Evolutionary conservation across 1,284 basidiomycete species (phyloP), one percentile per base, ranked within the genome.

Genomic region (Trichosporon sp.): DNA sequence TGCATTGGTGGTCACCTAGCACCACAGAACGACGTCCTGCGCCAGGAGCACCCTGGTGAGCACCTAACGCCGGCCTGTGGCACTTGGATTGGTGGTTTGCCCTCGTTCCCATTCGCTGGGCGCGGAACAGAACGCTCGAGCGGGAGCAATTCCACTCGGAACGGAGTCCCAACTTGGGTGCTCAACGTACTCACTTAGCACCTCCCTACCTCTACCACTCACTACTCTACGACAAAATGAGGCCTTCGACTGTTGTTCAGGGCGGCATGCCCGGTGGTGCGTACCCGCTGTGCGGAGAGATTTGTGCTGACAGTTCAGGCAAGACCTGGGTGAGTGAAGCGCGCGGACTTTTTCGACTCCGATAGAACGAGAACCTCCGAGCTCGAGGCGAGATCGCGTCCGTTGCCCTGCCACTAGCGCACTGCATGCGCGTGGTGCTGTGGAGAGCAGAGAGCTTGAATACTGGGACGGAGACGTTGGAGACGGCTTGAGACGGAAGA

Each of bases 201-300:
- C 56, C 29, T 31, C 27, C 27, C 56, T 31, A 58, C 64, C 58
- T 66, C 27, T 23, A 60, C 32, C 63, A 34, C 58, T 65, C 27
- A 67, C 56, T 32, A 60, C 56, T 60, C 56, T 31, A n/a, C 42
- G 79, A 87, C 79, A 60, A 60, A 68, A 91, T 91, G 92, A 88
- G 88, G 82, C 88, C 90, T 65, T 89, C 92, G 56, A 81, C 85
- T 75, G 84, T 86, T 68, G 85, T 86, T 70, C 81, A 82, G 67
- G 87, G 88, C 75, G 90, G 89, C 31, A 94, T 94, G 92, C 92
- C 92, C 71, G 73, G 73, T 32, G 82, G 84, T 85, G 69, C 90
- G 91, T 85, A 84, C 88, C n/a, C 15, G 8, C 38, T 12, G n/a
- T 15, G 27, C 15, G 2, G 8, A 18, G 21, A 42, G 31, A 29